Evolutionary conservation across 768 basidiomycete species (phyloP), one percentile per base, ranked within the genome.

Genomic region (Amyloporia xantha): DNA sequence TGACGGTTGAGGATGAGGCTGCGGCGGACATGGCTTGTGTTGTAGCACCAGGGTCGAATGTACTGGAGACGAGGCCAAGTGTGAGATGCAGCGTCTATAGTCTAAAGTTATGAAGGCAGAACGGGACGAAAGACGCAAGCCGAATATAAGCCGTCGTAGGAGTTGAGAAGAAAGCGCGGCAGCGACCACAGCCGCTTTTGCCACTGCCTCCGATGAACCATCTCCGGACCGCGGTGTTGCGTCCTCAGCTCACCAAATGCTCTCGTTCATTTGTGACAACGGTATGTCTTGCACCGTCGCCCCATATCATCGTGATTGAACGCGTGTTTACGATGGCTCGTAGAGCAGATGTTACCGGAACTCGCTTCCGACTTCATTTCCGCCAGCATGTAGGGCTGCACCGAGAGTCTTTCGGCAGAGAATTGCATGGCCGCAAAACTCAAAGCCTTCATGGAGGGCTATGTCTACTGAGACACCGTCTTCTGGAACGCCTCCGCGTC

Each of bases 201-300:
- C 24, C 36, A 27, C 24, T 27, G 41, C 52, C 48, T 48, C 46
- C 52, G 51, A 62, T 62, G 60, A 62, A 62, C 58, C 49, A 37
- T 45, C 51, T 62, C 53, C 53, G 53, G 23, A 43, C 48, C 49
- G 54, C 58, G 25, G 35, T 51, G 28, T 48, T 55, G 52, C 59
- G 59, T 19, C 46, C 49, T 20, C 23, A 15, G 23, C 41, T 42
- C n/a, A n/a, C 23, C 11, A 42, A n/a, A 15, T 15, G n/a, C 11
- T 42, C 41, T 20, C 41, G 41, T 9, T 11, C 23, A 25, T 42
- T 11, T 7, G n/a, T n/a, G 10, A 19, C n/a, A 20, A 25, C 41
- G 12, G 41, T 42, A 23, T 19, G 23, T 42, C 9, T 6, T n/a
- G 6, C 6, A 15, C 6, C 6, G 6, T 40, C 15, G 17, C 17